phyloP scores from a whole-genome alignment of 2,329 filamentous ascomycete genomes.

The Xylariaceae sp. region DNA sequence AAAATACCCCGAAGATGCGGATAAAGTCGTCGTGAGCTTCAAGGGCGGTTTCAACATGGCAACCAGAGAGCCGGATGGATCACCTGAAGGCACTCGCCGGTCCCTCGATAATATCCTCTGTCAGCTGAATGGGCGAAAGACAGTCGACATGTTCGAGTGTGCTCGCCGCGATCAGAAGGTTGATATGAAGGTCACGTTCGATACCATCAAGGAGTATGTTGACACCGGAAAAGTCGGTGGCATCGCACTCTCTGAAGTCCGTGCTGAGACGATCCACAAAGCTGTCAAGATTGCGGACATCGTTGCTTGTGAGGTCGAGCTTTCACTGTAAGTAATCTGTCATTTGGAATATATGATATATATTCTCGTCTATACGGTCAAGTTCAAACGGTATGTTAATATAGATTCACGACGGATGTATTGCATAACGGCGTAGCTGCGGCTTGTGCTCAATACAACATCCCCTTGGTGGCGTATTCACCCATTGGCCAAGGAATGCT shows the following conservation, averaged over 20 bases:
- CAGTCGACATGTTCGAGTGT: conserved; percentile 46
- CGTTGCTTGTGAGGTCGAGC: conserved; percentile 33
- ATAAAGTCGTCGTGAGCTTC: conserved; percentile 46
- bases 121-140: conserved; percentile 40
- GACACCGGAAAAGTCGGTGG: conserved; percentile 32
- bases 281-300: conserved; percentile 29
- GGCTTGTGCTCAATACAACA: conserved; percentile 43
- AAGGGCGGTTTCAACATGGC: conserved; percentile 39
- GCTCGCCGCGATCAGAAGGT: conserved; percentile 41
- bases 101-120: conserved; percentile 42
- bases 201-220: conserved; percentile 24
- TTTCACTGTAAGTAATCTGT: conserved; percentile 18
- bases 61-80: conserved; percentile 36
- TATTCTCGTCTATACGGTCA: too few relatives aligned
- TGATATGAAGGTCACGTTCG: conserved; percentile 31
- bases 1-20: conserved; percentile 45
- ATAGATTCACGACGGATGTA: conserved; percentile 18
- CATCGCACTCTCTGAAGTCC: conserved; percentile 33
- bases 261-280: conserved; percentile 27
- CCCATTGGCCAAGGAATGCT: conserved; percentile 53
- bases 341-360: background rate
- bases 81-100: conserved; percentile 35
- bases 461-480: conserved; percentile 47
- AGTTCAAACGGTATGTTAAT: conserved; percentile 6
- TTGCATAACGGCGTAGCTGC: conserved; percentile 31